A percentile compares a stretch with the other conserved stretches of the same genome.
phyloP scores from a whole-genome alignment of 371 early-diverging fungal species.

The Nematocida ironsii region DNA sequence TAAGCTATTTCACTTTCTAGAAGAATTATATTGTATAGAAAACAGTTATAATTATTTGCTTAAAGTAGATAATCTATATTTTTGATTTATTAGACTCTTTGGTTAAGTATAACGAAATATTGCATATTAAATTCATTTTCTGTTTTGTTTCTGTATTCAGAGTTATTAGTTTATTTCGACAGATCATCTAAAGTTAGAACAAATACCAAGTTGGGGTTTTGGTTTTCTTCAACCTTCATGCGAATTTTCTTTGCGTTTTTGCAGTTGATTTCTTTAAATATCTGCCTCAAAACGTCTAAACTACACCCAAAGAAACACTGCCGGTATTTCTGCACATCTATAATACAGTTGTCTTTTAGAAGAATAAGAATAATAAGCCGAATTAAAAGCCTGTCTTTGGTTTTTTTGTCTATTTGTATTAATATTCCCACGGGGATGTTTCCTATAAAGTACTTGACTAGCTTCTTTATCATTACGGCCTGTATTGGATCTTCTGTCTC shows the following conservation, averaged over 20 bases:
- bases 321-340: neutral
- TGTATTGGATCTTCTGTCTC: conserved; percentile 9
- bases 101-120: too few relatives aligned
- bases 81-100: too few relatives aligned
- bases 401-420: neutral
- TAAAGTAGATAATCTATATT: too few relatives aligned
- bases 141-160: too few relatives aligned
- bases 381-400: neutral
- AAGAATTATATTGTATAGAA: too few relatives aligned
- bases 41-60: too few relatives aligned
- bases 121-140: too few relatives aligned
- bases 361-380: conserved; percentile 14
- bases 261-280: conserved; percentile 14
- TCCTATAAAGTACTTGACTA: conserved; percentile 1
- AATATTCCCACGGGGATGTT: too few relatives aligned
- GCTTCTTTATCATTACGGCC: neutral
- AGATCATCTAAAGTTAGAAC: neutral
- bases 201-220: neutral
- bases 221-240: neutral
- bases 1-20: too few relatives aligned
- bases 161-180: too few relatives aligned
- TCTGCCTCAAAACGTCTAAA: neutral
- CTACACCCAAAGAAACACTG: neutral
- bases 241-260: neutral
- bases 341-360: neutral